Base-by-base conservation (phyloP, 2,329 filamentous ascomycete species). In the Ophiostoma tasmaniense region DNA sequence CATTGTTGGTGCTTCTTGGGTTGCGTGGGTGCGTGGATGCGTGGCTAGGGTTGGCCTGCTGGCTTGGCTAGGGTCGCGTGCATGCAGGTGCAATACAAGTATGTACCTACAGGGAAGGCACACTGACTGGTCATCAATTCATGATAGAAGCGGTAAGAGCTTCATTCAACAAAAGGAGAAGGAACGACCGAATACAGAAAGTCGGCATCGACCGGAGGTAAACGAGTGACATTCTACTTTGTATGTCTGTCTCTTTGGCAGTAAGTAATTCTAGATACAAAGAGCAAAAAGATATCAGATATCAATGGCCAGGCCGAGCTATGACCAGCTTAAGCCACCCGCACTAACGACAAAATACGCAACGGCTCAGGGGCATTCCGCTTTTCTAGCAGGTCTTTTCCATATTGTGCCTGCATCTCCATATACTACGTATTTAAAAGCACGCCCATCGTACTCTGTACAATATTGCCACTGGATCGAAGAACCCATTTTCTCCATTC, bases 1-100 rank as follows among this genome's bases (percentile, higher is more conserved):
- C 59, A 62, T 62, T 62, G 59, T 33, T 35, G 59, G 59, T 62
- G 28, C n/a, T 62, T 62, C 28, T 62, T 62, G 59, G 59, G 59
- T 62, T 62, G 59, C 28, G 59, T 62, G 59, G 22, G 22, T 25
- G 52, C 52, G 28, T 59, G 52, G 22, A 17, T 30, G 52, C 13
- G 22, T 59, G 22, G 8, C 22, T 30, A 59, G 52, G 52, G 52
- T 14, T 14, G 52, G 22, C 52, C 52, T 17, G 22, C 37, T 14
- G 52, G 22, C 52, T 10, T 30, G 22, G 14, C 59, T 25, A 25
- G 50, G 50, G 50, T 55, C 50, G 50, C 50, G 50, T 55, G 50
- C 50, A 28, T 55, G 50, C 42, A 45, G 42, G 20, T 45, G 42
- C 42, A 45, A 45, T 20, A n/a, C n/a, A n/a, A n/a, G n/a, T n/a